A percentile compares a stretch with the other conserved stretches of the same genome.
Evolutionary conservation across 2,329 filamentous ascomycete species (phyloP).

Genomic region (Alternaria alternata): DNA sequence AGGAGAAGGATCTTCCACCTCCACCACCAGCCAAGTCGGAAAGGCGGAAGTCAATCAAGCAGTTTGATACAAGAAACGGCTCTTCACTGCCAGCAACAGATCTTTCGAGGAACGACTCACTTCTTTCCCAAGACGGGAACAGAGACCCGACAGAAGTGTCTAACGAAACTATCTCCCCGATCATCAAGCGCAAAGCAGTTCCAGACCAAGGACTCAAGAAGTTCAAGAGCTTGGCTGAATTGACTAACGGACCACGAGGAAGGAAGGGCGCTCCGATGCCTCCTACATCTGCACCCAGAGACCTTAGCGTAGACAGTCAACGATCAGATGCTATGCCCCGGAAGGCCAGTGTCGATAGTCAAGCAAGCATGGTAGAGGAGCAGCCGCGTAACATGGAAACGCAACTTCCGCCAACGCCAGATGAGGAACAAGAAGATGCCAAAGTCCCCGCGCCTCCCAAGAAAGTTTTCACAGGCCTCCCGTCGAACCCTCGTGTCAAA

Average conservation of each 20-base stretch:
- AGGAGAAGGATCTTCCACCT: constrained; percentile 43
- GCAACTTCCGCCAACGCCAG: constrained; percentile 43
- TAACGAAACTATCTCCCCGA: constrained; percentile 14
- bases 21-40: constrained; percentile 47
- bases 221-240: constrained; percentile 41
- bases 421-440: constrained; percentile 26
- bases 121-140: constrained; percentile 32
- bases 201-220: constrained; percentile 29
- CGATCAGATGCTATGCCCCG: constrained; percentile 1
- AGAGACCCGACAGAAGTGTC: background rate
- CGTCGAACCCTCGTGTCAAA: constrained; percentile 41
- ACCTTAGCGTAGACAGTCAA: constrained; percentile 19
- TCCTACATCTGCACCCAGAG: constrained; percentile 31
- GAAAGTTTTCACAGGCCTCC: constrained; percentile 38
- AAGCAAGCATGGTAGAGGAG: background rate
- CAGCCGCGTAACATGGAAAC: constrained; percentile 16
- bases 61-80: constrained; percentile 31
- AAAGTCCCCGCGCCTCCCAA: constrained; percentile 29
- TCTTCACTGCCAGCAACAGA: constrained; percentile 31
- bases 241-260: constrained; percentile 41
- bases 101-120: constrained; percentile 38
- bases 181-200: constrained; percentile 41
- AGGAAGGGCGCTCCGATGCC: constrained; percentile 34
- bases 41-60: constrained; percentile 26
- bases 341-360: constrained; percentile 8